These are phyloP conservation scores for Tulasnella sp. DNA, from an alignment of 768 basidiomycete species.

Conservation along the genomic window DNA sequence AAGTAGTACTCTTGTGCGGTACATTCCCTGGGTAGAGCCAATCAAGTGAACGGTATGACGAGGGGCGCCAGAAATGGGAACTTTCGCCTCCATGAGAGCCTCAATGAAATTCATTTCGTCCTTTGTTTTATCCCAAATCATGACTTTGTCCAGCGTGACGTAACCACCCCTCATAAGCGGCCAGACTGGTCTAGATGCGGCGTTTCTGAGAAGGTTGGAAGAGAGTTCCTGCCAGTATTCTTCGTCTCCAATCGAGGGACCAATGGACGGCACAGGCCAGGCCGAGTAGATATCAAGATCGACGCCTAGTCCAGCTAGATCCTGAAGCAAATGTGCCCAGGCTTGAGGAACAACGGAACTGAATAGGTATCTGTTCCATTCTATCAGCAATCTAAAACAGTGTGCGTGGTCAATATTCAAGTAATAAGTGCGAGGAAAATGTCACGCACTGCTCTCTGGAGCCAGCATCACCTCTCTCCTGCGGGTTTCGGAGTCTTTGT, in stretches of 20 bases:
- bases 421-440: background rate
- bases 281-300: conserved; percentile 26
- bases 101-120: no score
- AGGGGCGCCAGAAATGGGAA: background rate
- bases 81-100: background rate
- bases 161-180: background rate
- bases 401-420: background rate
- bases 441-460: conserved; percentile 33
- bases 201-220: conserved; percentile 25
- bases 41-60: background rate
- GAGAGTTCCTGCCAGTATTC: conserved; percentile 33
- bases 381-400: conserved; percentile 30
- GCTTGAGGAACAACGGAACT: conserved; percentile 33
- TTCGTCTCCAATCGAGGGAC: conserved; percentile 25
- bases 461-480: conserved; percentile 32
- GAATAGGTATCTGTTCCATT: conserved; percentile 40
- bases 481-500: conserved; percentile 34
- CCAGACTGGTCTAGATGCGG: conserved; percentile 14
- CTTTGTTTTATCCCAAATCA: no score
- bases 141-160: background rate
- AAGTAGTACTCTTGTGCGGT: background rate
- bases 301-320: conserved; percentile 18
- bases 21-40: background rate
- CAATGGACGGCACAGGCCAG: conserved; percentile 26
- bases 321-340: conserved; percentile 30